Percentiles rank a stretch among this genome's conserved stretches.
These are phyloP conservation scores for Exophiala calicioides DNA, from an alignment of 2,329 filamentous ascomycete species.

Conservation along the genomic window DNA sequence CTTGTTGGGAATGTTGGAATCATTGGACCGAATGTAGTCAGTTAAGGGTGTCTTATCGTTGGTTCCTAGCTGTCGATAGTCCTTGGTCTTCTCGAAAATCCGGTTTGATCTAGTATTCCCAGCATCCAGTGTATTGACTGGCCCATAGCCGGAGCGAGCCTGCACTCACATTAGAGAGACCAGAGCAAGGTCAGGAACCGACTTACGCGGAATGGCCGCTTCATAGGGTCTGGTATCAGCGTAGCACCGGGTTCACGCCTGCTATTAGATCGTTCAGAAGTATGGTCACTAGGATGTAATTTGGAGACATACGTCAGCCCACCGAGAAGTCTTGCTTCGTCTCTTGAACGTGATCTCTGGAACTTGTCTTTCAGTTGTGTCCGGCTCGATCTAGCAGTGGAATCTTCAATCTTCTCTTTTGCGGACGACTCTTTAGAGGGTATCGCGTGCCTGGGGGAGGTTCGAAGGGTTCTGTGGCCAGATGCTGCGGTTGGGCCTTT, in stretches of 20 bases:
- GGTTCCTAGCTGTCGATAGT: neutral
- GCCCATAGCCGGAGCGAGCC: constrained; percentile 2
- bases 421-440: neutral
- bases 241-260: constrained; percentile 8
- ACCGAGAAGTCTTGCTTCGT: constrained; percentile 19
- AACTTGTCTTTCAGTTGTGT: neutral
- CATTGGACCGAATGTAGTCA: constrained; percentile 9
- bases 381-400: constrained; percentile 1
- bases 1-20: constrained; percentile 20
- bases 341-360: constrained; percentile 12
- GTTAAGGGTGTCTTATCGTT: neutral
- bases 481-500: neutral
- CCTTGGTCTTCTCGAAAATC: constrained; percentile 7
- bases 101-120: neutral
- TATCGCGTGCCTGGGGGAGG: constrained; percentile 1
- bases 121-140: constrained; percentile 9
- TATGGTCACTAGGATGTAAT: neutral
- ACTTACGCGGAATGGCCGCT: constrained; percentile 16
- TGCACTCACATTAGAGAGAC: constrained; percentile 2
- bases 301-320: constrained; percentile 14
- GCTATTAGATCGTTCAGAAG: constrained; percentile 13
- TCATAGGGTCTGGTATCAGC: constrained; percentile 19
- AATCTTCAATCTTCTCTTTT: constrained; percentile 5
- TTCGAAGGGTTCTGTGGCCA: neutral
- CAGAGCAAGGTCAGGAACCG: neutral